Conservation (phyloP, 176 grass and related monocot genomes). For the Oryza punctata region DNA sequence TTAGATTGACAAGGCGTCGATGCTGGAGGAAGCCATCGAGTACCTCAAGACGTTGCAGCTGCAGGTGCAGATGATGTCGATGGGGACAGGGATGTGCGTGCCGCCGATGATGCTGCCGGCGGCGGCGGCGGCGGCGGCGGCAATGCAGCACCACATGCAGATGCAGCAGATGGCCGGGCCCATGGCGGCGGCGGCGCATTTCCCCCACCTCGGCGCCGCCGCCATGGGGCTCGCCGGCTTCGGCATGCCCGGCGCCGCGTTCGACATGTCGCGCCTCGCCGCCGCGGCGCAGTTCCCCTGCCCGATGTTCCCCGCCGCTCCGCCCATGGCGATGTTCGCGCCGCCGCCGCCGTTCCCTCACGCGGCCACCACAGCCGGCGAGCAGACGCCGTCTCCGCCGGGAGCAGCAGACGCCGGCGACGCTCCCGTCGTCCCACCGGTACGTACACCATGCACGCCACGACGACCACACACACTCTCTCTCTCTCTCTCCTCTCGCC, state of each 20-base stretch:
- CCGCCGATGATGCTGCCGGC: constrained; percentile 38
- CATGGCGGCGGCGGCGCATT: constrained; percentile 26
- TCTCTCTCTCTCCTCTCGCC: no score
- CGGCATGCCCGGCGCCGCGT: constrained; percentile 23
- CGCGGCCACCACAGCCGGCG: not conserved
- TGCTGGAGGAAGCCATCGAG: constrained; percentile 84
- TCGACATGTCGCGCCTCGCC: constrained; percentile 34
- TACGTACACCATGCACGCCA: not conserved
- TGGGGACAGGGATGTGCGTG: constrained; percentile 37
- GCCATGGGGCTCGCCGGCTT: constrained; percentile 34
- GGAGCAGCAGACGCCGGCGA: not conserved
- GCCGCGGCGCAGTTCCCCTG: constrained; percentile 24
- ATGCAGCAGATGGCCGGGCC: constrained; percentile 31
- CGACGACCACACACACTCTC: no score
- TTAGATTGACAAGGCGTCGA: constrained; percentile 75
- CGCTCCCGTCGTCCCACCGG: not conserved
- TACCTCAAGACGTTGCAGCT: constrained; percentile 75
- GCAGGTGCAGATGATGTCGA: constrained; percentile 69
- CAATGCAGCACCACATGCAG: constrained; percentile 40
- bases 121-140: constrained; percentile 20
- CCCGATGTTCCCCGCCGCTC: constrained; percentile 2
- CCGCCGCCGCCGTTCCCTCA: not conserved
- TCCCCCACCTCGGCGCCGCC: constrained; percentile 24
- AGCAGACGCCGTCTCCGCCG: not conserved
- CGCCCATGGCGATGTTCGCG: constrained; percentile 25